phyloP scores from a whole-genome alignment of 2,329 filamentous ascomycete species.

The Proliferodiscus dingleyae region DNA sequence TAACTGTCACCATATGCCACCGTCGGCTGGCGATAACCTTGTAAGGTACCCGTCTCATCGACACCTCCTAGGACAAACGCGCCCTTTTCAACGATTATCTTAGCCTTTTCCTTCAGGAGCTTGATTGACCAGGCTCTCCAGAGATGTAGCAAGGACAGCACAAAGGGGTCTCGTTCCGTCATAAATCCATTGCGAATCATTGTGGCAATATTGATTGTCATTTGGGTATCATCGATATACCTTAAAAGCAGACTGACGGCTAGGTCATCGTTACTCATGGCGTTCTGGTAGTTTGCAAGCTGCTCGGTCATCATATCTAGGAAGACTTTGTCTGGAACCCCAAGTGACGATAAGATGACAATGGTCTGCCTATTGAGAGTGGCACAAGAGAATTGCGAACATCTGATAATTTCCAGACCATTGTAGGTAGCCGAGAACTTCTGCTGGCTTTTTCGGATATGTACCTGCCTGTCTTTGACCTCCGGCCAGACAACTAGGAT shows the following conservation, averaged over 20 bases:
- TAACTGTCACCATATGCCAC: conserved; percentile 33
- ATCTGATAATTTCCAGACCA: conserved; percentile 79
- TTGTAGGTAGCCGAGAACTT: conserved; percentile 74
- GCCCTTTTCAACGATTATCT: conserved; percentile 74
- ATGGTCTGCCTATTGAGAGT: conserved; percentile 90
- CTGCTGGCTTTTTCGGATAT: conserved; percentile 77
- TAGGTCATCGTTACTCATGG: conserved; percentile 59
- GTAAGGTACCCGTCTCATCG: conserved; percentile 74
- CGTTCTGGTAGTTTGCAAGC: conserved; percentile 61
- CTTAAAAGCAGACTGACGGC: conserved; percentile 66
- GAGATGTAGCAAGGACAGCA: conserved; percentile 70
- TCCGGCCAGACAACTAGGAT: conserved; percentile 73
- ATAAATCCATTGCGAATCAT: conserved; percentile 82
- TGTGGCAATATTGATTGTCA: conserved; percentile 66
- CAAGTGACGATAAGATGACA: conserved; percentile 72
- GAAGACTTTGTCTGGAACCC: conserved; percentile 65
- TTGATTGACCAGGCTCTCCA: conserved; percentile 92
- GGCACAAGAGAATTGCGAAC: conserved; percentile 70
- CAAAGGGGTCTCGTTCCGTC: conserved; percentile 68
- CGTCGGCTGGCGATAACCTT: conserved; percentile 59
- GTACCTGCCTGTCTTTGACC: conserved; percentile 61
- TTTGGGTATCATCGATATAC: conserved; percentile 81
- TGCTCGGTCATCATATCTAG: conserved; percentile 61
- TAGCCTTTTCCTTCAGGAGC: conserved; percentile 85
- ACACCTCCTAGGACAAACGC: conserved; percentile 85